Evolutionary conservation across 2,329 filamentous ascomycete species (phyloP).

Genomic region (Paraphoma sp.): DNA sequence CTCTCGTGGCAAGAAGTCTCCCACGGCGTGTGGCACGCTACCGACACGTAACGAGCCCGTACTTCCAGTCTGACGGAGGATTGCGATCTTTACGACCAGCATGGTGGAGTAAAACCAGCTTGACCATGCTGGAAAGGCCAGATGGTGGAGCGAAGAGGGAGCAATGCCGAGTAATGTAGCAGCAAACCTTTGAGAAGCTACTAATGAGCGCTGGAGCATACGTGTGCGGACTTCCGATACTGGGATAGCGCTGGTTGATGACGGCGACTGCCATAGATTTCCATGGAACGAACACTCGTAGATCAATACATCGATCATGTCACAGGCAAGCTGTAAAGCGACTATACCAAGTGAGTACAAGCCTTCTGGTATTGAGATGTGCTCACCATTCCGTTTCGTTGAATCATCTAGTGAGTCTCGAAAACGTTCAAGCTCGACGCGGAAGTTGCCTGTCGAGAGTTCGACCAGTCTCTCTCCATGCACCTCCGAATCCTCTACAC

Average conservation of each 20-base stretch:
- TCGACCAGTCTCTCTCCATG: constrained; percentile 22
- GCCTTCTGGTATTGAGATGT: no score
- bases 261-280: constrained; percentile 17
- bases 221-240: constrained; percentile 3
- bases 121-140: constrained; percentile 21
- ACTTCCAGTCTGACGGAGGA: constrained; percentile 20
- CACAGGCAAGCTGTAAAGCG: constrained; percentile 2
- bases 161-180: constrained; percentile 10
- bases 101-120: constrained; percentile 32
- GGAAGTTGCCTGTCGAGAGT: constrained; percentile 19
- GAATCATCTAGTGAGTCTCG: not conserved
- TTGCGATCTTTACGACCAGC: constrained; percentile 26
- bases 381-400: constrained; percentile 2
- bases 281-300: constrained; percentile 28
- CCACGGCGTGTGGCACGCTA: constrained; percentile 10
- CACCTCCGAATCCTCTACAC: constrained; percentile 24
- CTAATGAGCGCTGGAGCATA: constrained; percentile 16
- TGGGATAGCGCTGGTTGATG: not conserved
- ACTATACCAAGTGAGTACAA: not conserved
- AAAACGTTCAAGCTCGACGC: constrained; percentile 20
- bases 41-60: constrained; percentile 11
- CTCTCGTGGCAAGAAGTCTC: constrained; percentile 8
- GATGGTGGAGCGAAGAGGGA: constrained; percentile 12
- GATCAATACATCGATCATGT: constrained; percentile 22
- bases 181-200: constrained; percentile 18